phyloP scores from a whole-genome alignment of 148 eudicot species.

The Suaeda aralocaspica region DNA sequence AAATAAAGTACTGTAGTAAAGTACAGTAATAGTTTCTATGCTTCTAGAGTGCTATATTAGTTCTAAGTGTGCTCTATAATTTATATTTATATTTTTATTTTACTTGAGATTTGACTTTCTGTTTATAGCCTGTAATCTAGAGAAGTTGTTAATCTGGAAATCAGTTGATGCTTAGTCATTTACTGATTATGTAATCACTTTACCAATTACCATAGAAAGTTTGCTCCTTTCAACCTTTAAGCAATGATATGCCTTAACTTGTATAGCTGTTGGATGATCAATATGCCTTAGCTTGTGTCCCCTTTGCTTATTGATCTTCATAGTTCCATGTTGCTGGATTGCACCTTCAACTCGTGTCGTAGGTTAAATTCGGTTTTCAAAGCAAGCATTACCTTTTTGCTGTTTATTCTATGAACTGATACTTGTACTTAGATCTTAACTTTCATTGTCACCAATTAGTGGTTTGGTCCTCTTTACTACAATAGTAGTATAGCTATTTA shows the following conservation, averaged over 20 bases:
- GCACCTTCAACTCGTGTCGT: not conserved
- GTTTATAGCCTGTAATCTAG: not conserved
- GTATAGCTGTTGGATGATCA: not conserved
- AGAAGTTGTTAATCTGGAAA: not conserved
- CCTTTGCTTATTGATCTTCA: slow-evolving; percentile 10
- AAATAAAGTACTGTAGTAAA: not conserved
- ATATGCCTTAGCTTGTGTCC: not conserved
- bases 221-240: not conserved
- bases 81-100: slow-evolving; percentile 4
- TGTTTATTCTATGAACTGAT: not conserved
- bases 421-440: not conserved
- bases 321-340: not conserved
- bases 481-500: not conserved
- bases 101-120: slow-evolving; percentile 17
- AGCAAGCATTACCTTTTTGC: not conserved
- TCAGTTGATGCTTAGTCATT: not conserved
- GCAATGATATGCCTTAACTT: not conserved
- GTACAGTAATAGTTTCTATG: slow-evolving; percentile 7
- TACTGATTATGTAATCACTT: slow-evolving; percentile 3
- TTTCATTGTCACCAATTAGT: not conserved
- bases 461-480: not conserved
- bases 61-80: not conserved
- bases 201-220: not conserved
- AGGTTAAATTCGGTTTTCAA: not conserved
- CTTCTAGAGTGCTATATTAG: no score